Conservation (phyloP, 2,329 filamentous ascomycete genomes). For the Stenocarpella maydis region DNA sequence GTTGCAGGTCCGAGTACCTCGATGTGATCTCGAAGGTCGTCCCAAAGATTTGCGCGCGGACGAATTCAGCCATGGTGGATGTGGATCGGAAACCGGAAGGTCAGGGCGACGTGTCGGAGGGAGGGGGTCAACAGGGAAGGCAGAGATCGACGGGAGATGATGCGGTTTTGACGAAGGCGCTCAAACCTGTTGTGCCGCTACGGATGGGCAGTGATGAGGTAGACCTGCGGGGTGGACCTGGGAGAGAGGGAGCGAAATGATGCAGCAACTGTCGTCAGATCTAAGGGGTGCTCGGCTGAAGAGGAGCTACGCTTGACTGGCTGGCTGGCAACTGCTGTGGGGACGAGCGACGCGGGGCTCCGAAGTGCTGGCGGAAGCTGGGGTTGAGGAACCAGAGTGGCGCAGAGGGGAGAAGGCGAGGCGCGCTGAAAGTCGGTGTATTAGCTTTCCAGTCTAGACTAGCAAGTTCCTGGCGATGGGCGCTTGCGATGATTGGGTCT, state of each 20-base stretch:
- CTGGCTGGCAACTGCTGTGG: constrained; percentile 21
- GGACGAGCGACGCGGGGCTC: constrained; percentile 28
- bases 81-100: constrained; percentile 5
- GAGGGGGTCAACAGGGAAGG: not conserved
- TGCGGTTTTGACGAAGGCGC: constrained; percentile 10
- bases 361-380: constrained; percentile 25
- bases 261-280: constrained; percentile 18
- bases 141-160: constrained; percentile 10
- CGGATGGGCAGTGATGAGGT: not conserved
- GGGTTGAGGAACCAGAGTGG: constrained; percentile 4
- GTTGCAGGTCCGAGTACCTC: constrained; percentile 97
- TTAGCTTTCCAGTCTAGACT: constrained; percentile 31
- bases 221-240: constrained; percentile 23
- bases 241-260: not conserved
- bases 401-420: constrained; percentile 7
- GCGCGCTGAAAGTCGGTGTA: constrained; percentile 31
- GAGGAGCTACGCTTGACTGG: constrained; percentile 23
- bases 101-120: not conserved
- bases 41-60: constrained; percentile 98
- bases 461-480: constrained; percentile 9
- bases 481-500: constrained; percentile 26
- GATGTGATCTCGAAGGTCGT: constrained; percentile 99
- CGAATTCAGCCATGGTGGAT: constrained; percentile 94
- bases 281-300: constrained; percentile 10
- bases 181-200: constrained; percentile 15